Evolutionary conservation across 108 stramenopile genomes (phyloP).

Genomic region (Mayamaea pseudoterrestris): DNA sequence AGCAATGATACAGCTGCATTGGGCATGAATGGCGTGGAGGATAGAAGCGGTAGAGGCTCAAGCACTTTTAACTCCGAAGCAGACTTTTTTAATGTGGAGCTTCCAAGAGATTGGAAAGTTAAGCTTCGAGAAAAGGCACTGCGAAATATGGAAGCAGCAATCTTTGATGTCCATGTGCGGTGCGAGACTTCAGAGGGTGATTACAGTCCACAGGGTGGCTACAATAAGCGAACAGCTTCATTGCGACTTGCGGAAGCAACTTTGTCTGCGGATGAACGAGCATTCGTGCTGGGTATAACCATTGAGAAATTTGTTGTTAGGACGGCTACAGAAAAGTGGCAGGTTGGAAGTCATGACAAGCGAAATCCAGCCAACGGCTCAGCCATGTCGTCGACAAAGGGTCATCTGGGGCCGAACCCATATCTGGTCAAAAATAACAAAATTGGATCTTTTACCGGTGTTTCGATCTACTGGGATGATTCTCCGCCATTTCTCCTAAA

Average conservation of each 20-base stretch:
- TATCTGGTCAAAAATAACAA: constrained; percentile 50
- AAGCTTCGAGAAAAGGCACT: constrained; percentile 55
- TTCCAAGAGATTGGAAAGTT: constrained; percentile 41
- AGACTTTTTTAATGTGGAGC: no score
- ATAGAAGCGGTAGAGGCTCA: constrained; percentile 1
- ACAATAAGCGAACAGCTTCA: constrained; percentile 20
- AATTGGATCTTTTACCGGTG: constrained; percentile 31
- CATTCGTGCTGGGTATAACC: constrained; percentile 63
- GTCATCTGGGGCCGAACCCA: constrained; percentile 22
- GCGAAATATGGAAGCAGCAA: constrained; percentile 52
- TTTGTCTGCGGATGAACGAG: constrained; percentile 26
- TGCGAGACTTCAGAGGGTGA: constrained; percentile 67
- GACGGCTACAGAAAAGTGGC: constrained; percentile 47
- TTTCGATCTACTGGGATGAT: constrained; percentile 72
- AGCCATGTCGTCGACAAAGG: constrained; percentile 4
- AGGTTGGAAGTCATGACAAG: constrained; percentile 29
- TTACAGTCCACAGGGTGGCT: no score
- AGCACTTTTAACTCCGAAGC: background rate
- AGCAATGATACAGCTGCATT: constrained; percentile 1
- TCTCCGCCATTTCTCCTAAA: constrained; percentile 48
- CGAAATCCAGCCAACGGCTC: constrained; percentile 3
- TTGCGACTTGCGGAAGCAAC: background rate
- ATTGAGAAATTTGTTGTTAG: constrained; percentile 35
- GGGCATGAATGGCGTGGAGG: constrained; percentile 1
- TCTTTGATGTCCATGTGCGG: constrained; percentile 59